Evolutionary conservation across 768 basidiomycete genomes (phyloP).

Genomic region (Tricholoma furcatifolium): DNA sequence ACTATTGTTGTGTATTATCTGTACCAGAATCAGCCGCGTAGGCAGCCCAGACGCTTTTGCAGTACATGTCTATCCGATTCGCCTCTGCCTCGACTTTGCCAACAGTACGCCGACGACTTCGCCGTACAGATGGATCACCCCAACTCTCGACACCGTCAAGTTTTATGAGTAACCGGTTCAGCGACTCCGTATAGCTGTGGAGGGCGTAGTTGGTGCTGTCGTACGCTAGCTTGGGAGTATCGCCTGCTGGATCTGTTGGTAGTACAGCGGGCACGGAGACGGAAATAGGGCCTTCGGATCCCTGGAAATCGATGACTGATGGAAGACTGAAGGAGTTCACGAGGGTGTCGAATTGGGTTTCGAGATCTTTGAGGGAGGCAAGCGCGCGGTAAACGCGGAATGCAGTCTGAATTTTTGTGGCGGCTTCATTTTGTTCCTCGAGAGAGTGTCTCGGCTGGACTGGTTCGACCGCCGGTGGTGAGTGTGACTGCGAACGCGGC

Average conservation of each 20-base stretch:
- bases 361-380: slow-evolving; percentile 35
- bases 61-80: slow-evolving; percentile 45
- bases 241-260: slow-evolving; percentile 16
- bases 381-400: slow-evolving; percentile 46
- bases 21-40: slow-evolving; percentile 11
- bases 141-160: slow-evolving; percentile 70
- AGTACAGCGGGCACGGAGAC: slow-evolving; percentile 21
- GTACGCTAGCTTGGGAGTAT: slow-evolving; percentile 50
- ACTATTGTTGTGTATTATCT: too few relatives aligned
- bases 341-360: slow-evolving; percentile 40
- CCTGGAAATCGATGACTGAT: slow-evolving; percentile 46
- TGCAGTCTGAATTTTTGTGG: slow-evolving; percentile 44
- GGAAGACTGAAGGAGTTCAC: slow-evolving; percentile 44
- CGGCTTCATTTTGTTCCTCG: slow-evolving; percentile 38
- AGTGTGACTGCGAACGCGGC: neutral
- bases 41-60: slow-evolving; percentile 37
- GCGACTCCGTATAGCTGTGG: slow-evolving; percentile 59
- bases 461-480: slow-evolving; percentile 6
- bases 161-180: slow-evolving; percentile 60
- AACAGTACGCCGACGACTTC: slow-evolving; percentile 50
- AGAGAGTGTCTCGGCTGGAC: slow-evolving; percentile 19
- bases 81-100: slow-evolving; percentile 61
- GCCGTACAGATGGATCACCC: slow-evolving; percentile 54
- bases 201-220: slow-evolving; percentile 58
- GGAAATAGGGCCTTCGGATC: slow-evolving; percentile 27